Conservation (phyloP, 768 basidiomycete species). For the Tulasnella sp. region DNA sequence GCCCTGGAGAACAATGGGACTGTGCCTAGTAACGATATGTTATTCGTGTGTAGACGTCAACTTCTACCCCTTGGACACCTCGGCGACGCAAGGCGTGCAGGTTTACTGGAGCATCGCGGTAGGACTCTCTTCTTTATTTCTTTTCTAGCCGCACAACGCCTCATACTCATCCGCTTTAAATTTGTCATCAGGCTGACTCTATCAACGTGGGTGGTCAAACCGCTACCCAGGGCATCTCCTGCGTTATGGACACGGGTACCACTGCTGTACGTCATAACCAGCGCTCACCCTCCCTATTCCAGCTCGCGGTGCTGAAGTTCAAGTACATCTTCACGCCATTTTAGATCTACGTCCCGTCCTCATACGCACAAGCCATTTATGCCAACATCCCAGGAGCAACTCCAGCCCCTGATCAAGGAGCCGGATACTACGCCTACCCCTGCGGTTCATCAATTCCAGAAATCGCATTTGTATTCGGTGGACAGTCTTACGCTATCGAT, state of each 20-base stretch:
- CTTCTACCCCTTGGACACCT: conserved; percentile 9
- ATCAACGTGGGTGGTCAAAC: background rate
- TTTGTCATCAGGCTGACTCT: background rate
- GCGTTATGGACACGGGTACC: background rate
- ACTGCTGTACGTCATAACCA: background rate
- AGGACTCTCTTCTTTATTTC: background rate
- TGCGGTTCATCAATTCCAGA: background rate
- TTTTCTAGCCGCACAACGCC: background rate
- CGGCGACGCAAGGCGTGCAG: background rate
- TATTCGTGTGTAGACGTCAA: background rate
- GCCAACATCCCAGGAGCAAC: conserved; percentile 6
- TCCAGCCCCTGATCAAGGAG: background rate
- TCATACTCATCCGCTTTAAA: background rate
- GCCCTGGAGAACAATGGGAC: background rate
- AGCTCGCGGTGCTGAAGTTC: background rate
- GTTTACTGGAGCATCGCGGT: conserved; percentile 27
- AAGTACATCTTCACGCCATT: background rate
- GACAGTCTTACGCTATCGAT: conserved; percentile 1
- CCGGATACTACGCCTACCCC: conserved; percentile 1
- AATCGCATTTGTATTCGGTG: background rate
- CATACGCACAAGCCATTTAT: background rate
- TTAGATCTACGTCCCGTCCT: background rate
- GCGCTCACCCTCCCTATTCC: background rate
- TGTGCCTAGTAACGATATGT: no score
- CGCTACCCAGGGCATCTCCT: background rate